Evolutionary conservation across 805 yeast species (phyloP).

Genomic region (Lipomyces sp.): DNA sequence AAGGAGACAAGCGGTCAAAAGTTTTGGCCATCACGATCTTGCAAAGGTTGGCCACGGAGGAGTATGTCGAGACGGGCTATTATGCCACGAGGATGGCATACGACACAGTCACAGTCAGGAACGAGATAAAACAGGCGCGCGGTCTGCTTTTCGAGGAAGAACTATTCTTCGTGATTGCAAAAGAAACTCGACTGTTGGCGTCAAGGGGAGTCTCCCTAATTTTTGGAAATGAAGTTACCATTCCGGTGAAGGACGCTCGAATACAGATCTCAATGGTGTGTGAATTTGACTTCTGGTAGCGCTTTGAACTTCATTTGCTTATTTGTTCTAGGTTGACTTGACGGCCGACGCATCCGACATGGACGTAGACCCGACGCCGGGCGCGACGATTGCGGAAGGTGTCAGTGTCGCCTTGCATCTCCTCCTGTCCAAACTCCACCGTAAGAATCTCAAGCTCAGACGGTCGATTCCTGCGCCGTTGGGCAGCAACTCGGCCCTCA

Average conservation of each 20-base stretch:
- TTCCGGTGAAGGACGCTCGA: slow-evolving; percentile 62
- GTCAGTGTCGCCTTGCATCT: slow-evolving; percentile 54
- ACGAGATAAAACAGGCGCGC: slow-evolving; percentile 64
- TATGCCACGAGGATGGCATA: not conserved
- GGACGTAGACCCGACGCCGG: slow-evolving; percentile 1
- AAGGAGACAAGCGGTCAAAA: slow-evolving; percentile 42
- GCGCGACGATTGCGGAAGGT: slow-evolving; percentile 45
- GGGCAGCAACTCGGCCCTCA: slow-evolving; percentile 6
- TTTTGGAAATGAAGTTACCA: slow-evolving; percentile 55
- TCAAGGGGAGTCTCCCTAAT: slow-evolving; percentile 66
- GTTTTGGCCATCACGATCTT: slow-evolving; percentile 57
- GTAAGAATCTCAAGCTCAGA: slow-evolving; percentile 44
- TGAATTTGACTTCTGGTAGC: not conserved
- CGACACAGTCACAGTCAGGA: slow-evolving; percentile 39
- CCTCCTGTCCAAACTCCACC: slow-evolving; percentile 58
- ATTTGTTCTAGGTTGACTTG: not conserved
- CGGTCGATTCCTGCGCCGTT: slow-evolving; percentile 23
- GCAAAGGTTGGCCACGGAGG: slow-evolving; percentile 33
- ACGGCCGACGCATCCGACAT: not conserved
- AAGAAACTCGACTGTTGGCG: slow-evolving; percentile 69
- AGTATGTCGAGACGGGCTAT: not conserved
- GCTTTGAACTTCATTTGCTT: not conserved
- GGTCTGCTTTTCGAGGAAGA: slow-evolving; percentile 84
- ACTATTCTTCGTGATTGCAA: slow-evolving; percentile 68
- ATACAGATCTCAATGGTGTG: slow-evolving; percentile 62